Percentiles rank a stretch among this genome's conserved stretches.
These are phyloP conservation scores for Aspergillus chevalieri DNA, from an alignment of 2,329 filamentous ascomycete species.

Conservation along the genomic window DNA sequence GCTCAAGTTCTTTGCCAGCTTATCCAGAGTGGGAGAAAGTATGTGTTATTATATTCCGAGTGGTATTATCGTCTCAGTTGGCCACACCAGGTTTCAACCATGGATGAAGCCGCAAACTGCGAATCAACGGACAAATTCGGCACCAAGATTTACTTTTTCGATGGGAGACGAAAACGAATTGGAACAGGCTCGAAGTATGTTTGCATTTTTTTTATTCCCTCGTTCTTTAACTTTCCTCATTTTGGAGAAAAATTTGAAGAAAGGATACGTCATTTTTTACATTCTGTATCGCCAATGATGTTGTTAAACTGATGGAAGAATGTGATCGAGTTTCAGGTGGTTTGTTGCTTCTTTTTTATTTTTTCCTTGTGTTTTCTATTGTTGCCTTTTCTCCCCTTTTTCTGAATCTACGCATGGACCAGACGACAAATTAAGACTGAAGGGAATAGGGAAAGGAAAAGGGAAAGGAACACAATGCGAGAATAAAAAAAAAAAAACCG, in stretches of 20 bases:
- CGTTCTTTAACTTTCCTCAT: not conserved
- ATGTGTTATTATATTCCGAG: not conserved
- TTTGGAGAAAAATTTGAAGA: not conserved
- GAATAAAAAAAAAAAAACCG: not conserved
- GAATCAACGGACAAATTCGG: not conserved
- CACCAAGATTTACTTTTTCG: not conserved
- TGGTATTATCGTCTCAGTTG: not conserved
- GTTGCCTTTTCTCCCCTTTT: too few relatives aligned
- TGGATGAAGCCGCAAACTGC: not conserved
- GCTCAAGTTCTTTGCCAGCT: not conserved
- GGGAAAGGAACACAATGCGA: not conserved
- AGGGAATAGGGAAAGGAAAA: not conserved
- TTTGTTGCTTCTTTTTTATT: not conserved
- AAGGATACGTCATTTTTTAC: not conserved
- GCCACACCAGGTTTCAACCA: not conserved
- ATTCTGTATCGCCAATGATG: not conserved
- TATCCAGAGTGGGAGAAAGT: not conserved
- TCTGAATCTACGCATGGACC: too few relatives aligned
- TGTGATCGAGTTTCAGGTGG: conserved; percentile 1
- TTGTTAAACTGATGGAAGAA: not conserved
- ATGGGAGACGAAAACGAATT: not conserved
- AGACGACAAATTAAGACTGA: too few relatives aligned
- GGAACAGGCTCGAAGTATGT: not conserved
- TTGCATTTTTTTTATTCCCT: not conserved
- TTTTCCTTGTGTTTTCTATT: too few relatives aligned